Conservation (phyloP, 2,329 filamentous ascomycete genomes). For the Dactylellina sp. region DNA sequence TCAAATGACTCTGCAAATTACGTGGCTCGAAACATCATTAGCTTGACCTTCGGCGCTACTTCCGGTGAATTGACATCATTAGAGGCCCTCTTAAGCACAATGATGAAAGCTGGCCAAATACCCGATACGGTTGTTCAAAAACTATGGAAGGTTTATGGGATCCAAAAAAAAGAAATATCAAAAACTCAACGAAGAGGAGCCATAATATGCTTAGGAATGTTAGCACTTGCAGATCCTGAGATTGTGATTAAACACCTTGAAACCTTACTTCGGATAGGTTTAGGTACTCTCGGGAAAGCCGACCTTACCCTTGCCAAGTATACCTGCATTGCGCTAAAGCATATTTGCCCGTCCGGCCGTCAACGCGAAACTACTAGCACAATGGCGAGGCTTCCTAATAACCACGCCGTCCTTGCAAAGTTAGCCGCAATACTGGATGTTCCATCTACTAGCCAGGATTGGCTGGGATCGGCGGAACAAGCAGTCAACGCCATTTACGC, state of each 20-base stretch:
- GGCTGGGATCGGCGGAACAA: constrained; percentile 94
- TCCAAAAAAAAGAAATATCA: constrained; percentile 93
- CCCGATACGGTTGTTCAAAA: constrained; percentile 88
- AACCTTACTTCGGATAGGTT: constrained; percentile 87
- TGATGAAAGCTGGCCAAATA: constrained; percentile 94
- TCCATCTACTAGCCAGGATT: constrained; percentile 89
- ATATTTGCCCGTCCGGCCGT: constrained; percentile 87
- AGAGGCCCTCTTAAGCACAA: constrained; percentile 92
- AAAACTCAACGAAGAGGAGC: constrained; percentile 88
- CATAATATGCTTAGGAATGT: constrained; percentile 97
- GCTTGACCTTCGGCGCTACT: constrained; percentile 87
- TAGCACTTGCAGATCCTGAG: constrained; percentile 89
- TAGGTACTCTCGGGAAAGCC: constrained; percentile 80
- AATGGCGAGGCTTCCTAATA: constrained; percentile 84
- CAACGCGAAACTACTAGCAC: constrained; percentile 67
- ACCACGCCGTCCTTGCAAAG: constrained; percentile 85
- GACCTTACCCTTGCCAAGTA: constrained; percentile 93
- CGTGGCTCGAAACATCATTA: constrained; percentile 98
- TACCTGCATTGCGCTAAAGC: constrained; percentile 89
- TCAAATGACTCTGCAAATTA: constrained; percentile 93
- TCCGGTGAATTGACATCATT: constrained; percentile 95
- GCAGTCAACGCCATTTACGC: constrained; percentile 95
- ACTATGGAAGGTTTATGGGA: constrained; percentile 96
- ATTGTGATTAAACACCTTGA: constrained; percentile 96
- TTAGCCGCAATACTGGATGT: constrained; percentile 88